These are phyloP conservation scores for Gleditsia sinensis DNA, from an alignment of 306 rosid species.

Conservation along the genomic window DNA sequence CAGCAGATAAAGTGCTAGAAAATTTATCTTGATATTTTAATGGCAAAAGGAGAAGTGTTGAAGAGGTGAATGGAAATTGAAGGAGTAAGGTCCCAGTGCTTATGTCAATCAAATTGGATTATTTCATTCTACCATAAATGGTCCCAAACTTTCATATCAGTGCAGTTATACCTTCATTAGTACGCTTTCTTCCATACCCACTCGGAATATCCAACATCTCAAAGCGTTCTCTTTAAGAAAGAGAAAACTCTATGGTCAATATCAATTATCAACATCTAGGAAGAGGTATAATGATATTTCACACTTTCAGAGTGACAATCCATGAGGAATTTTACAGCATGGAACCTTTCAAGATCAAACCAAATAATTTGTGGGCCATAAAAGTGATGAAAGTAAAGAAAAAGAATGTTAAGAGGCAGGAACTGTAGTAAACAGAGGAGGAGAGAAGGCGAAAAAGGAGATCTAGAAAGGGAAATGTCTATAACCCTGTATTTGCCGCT, in stretches of 20 bases:
- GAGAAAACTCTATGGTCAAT: slow-evolving; percentile 20
- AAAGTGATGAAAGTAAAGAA: slow-evolving; percentile 20
- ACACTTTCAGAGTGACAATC: slow-evolving; percentile 1
- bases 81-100: too few species aligned
- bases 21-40: too few species aligned
- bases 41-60: too few species aligned
- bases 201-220: slow-evolving; percentile 27
- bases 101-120: not conserved
- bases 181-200: slow-evolving; percentile 5
- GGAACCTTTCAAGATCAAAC: slow-evolving; percentile 31
- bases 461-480: not conserved
- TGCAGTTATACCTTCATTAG: slow-evolving; percentile 20
- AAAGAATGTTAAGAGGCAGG: slow-evolving; percentile 32
- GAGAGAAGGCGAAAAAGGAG: not conserved
- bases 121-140: not conserved
- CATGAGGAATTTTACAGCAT: too few species aligned
- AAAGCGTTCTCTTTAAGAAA: slow-evolving; percentile 41
- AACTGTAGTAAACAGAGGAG: not conserved
- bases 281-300: not conserved
- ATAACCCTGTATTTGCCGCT: not conserved
- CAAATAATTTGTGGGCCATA: slow-evolving; percentile 31
- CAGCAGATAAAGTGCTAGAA: not conserved
- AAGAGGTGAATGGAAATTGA: too few species aligned
- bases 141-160: slow-evolving; percentile 7
- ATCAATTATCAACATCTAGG: not conserved